These are phyloP conservation scores for Thelonectria rubi DNA, from an alignment of 2,329 filamentous ascomycete genomes.

Conservation along the genomic window DNA sequence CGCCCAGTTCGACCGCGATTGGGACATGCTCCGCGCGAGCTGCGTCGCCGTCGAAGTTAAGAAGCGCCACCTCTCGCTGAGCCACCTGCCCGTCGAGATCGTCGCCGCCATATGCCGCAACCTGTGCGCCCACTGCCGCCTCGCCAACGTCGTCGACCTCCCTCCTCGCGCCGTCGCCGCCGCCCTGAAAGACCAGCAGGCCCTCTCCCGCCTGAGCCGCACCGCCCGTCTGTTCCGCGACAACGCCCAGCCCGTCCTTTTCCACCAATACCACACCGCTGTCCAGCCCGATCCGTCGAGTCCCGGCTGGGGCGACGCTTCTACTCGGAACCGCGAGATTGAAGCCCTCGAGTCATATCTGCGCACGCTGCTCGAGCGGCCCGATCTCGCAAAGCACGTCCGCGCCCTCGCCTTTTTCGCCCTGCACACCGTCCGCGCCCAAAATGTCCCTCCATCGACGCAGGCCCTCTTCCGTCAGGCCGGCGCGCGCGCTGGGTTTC, in stretches of 20 bases:
- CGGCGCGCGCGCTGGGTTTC: constrained; percentile 39
- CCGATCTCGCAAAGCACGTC: constrained; percentile 39
- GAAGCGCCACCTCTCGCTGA: constrained; percentile 31
- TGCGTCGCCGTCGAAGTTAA: constrained; percentile 10
- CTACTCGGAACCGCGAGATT: constrained; percentile 27
- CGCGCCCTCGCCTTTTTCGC: constrained; percentile 40
- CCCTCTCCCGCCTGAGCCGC: constrained; percentile 40
- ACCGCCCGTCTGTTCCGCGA: constrained; percentile 38
- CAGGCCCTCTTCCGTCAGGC: constrained; percentile 41
- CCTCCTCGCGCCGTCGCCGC: constrained; percentile 34
- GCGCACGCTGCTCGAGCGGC: constrained; percentile 37
- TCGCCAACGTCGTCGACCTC: constrained; percentile 40
- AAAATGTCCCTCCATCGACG: constrained; percentile 28
- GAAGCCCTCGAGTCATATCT: constrained; percentile 37
- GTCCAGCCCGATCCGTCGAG: constrained; percentile 28
- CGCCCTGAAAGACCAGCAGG: constrained; percentile 38
- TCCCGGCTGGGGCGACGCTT: constrained; percentile 25
- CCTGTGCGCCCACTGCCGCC: constrained; percentile 40
- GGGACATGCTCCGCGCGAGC: constrained; percentile 28
- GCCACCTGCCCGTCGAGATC: constrained; percentile 39
- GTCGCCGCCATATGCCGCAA: constrained; percentile 40
- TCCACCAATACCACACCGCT: constrained; percentile 40
- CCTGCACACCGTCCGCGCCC: constrained; percentile 25
- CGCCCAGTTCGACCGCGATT: constrained; percentile 32
- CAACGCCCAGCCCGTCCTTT: constrained; percentile 38